Evolutionary conservation across 2,329 filamentous ascomycete genomes (phyloP).

Genomic region (Xylariaceae sp.): DNA sequence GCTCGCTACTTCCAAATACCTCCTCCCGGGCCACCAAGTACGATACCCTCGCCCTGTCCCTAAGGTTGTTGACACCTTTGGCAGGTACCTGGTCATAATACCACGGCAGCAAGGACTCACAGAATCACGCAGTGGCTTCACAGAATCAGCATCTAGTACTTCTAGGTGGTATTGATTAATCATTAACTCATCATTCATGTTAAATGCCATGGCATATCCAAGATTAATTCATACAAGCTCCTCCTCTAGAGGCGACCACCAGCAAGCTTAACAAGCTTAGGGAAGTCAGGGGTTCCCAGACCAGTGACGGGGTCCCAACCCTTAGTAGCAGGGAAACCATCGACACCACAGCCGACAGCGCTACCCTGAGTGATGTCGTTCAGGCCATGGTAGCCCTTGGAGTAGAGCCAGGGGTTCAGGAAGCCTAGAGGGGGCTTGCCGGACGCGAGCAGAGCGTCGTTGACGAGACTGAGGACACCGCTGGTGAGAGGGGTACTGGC

Average conservation of each 20-base stretch:
- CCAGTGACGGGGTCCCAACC: conserved; percentile 35
- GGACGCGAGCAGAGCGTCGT: conserved; percentile 51
- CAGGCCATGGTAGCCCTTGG: conserved; percentile 31
- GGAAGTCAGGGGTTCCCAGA: conserved; percentile 33
- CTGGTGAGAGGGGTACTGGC: conserved; percentile 53
- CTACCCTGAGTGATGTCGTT: conserved; percentile 38
- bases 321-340: conserved; percentile 26
- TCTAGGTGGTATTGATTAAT: not conserved
- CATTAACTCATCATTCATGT: not conserved
- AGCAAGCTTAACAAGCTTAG: conserved; percentile 26
- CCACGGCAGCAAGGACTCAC: too few species aligned
- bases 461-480: conserved; percentile 54
- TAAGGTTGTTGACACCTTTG: too few species aligned
- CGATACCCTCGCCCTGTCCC: too few species aligned
- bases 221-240: not conserved
- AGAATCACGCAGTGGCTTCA: too few species aligned
- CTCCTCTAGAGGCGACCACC: conserved; percentile 20
- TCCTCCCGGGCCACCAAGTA: too few species aligned
- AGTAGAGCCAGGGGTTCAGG: conserved; percentile 42
- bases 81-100: too few species aligned
- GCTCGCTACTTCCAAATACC: too few species aligned
- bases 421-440: conserved; percentile 42
- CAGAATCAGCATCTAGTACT: too few species aligned
- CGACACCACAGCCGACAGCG: conserved; percentile 35
- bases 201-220: not conserved